Conservation (phyloP, 768 basidiomycete genomes). For the Collybiopsis luxurians region DNA sequence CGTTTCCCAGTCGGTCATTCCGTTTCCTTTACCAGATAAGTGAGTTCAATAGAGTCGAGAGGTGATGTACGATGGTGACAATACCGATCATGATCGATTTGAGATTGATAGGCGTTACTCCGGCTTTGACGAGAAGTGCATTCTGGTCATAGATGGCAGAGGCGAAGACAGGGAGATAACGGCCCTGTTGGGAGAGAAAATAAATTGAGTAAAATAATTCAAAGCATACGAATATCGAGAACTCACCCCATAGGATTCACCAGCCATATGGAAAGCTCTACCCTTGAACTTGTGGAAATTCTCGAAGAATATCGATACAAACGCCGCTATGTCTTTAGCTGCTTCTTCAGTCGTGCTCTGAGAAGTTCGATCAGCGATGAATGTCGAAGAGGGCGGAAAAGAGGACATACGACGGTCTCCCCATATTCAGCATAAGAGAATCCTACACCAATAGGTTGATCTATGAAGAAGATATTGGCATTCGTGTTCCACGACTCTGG, state of each 20-base stretch:
- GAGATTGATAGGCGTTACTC: constrained; percentile 45
- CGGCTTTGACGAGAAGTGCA: constrained; percentile 33
- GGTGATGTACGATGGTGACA: neutral
- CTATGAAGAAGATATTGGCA: constrained; percentile 40
- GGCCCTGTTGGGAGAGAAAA: constrained; percentile 27
- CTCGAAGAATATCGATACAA: constrained; percentile 56
- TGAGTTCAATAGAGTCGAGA: neutral
- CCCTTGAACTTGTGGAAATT: constrained; percentile 51
- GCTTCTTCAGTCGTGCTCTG: constrained; percentile 52
- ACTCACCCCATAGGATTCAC: constrained; percentile 55
- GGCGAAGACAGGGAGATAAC: constrained; percentile 52
- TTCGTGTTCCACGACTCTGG: constrained; percentile 48
- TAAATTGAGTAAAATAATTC: neutral
- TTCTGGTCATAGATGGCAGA: constrained; percentile 58
- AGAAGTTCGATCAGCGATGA: neutral
- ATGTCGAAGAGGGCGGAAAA: neutral
- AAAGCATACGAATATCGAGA: neutral
- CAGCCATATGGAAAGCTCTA: constrained; percentile 58
- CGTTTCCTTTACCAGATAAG: constrained; percentile 36
- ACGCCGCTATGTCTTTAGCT: constrained; percentile 50
- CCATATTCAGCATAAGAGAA: constrained; percentile 45
- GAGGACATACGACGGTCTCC: constrained; percentile 32
- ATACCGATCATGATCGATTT: constrained; percentile 48
- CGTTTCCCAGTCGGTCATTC: constrained; percentile 47
- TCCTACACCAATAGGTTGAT: constrained; percentile 39